phyloP scores from a whole-genome alignment of 208 protist genomes.

The Spongospora subterranea region DNA sequence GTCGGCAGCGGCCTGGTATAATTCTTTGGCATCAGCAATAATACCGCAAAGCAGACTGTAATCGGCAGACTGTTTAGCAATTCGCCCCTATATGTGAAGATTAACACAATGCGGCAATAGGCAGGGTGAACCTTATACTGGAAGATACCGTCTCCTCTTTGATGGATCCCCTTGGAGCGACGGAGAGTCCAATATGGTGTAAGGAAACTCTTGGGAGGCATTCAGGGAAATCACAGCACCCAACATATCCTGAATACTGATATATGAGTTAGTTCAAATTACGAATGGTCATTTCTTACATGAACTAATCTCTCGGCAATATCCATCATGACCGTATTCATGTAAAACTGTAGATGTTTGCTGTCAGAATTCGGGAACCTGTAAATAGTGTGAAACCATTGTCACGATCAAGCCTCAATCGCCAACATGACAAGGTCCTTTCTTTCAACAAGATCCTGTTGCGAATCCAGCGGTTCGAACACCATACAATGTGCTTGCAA shows the following conservation, averaged over 20 bases:
- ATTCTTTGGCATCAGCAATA: background rate
- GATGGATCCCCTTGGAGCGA: background rate
- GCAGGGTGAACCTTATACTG: background rate
- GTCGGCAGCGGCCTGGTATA: slow-evolving; percentile 25
- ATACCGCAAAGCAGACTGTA: slow-evolving; percentile 2
- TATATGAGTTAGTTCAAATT: background rate
- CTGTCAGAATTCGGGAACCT: slow-evolving; percentile 11
- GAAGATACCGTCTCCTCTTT: background rate
- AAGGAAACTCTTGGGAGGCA: background rate
- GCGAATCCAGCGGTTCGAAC: slow-evolving; percentile 42
- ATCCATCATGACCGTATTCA: slow-evolving; percentile 28
- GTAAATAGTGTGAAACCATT: background rate
- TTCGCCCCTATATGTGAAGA: background rate
- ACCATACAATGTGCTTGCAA: background rate
- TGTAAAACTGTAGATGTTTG: slow-evolving; percentile 48
- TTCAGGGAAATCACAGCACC: background rate
- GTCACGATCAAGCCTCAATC: background rate
- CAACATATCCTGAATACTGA: background rate
- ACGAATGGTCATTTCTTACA: background rate
- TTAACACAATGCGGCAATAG: background rate
- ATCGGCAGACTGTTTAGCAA: slow-evolving; percentile 18
- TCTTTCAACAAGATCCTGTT: slow-evolving; percentile 48
- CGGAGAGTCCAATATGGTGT: background rate
- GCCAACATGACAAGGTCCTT: slow-evolving; percentile 13
- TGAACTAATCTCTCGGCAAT: background rate